These are phyloP conservation scores for Alternaria metachromatica DNA, from an alignment of 2,329 filamentous ascomycete genomes.

Conservation along the genomic window DNA sequence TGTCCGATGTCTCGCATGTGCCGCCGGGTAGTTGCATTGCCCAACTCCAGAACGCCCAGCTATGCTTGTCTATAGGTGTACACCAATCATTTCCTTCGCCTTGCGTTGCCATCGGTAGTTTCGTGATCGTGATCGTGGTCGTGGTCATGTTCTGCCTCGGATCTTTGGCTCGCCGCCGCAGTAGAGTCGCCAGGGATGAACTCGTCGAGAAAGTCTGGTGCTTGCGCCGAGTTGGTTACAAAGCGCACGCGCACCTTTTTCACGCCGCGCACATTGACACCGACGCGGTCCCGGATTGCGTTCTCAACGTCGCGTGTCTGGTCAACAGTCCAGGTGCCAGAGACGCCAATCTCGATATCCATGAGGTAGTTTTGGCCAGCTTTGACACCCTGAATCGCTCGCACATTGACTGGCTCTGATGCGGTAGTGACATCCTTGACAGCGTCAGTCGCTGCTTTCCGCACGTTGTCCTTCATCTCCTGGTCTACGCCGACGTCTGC, in stretches of 20 bases:
- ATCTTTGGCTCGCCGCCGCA: constrained; percentile 38
- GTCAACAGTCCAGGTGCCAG: constrained; percentile 76
- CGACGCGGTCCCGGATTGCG: constrained; percentile 73
- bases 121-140: constrained; percentile 33
- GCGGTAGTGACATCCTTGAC: constrained; percentile 48
- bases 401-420: constrained; percentile 70
- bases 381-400: constrained; percentile 87
- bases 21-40: constrained; percentile 23
- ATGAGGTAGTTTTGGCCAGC: constrained; percentile 96
- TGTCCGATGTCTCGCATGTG: constrained; percentile 13
- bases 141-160: constrained; percentile 39
- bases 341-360: constrained; percentile 85
- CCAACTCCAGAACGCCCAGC: constrained; percentile 33
- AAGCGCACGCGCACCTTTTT: constrained; percentile 85
- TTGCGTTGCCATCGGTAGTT: constrained; percentile 23
- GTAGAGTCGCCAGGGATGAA: constrained; percentile 49
- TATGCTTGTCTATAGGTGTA: constrained; percentile 27
- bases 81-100: constrained; percentile 31
- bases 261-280: constrained; percentile 80
- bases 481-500: constrained; percentile 89
- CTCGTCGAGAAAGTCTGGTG: constrained; percentile 73
- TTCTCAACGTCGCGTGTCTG: constrained; percentile 75
- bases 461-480: constrained; percentile 77
- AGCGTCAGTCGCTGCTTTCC: constrained; percentile 62
- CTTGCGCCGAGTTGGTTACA: constrained; percentile 68